Evolutionary conservation across 2,329 filamentous ascomycete genomes (phyloP), one percentile per base, ranked within the genome.

Genomic region (Arthrocladium fulminans): DNA sequence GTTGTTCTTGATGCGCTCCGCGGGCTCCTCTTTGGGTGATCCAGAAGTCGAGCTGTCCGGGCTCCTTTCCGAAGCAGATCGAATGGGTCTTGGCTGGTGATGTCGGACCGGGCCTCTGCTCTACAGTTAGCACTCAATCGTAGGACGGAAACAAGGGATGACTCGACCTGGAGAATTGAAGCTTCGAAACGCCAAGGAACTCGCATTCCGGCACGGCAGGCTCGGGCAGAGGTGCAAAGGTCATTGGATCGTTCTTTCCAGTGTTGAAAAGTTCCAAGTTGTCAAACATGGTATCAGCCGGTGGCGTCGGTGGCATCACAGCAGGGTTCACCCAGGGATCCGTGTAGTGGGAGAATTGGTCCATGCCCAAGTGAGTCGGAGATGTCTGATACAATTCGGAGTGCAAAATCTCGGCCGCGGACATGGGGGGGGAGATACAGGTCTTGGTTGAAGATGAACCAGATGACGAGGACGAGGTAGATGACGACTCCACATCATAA

Each of bases 11-110:
- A 48, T 38, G 40, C 49, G 49, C 47, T 57, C 55, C 17, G 45
- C 37, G 44, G 43, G 25, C 3, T 54, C 50, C 39, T 57, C 56
- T 19, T 52, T 53, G 48, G 51, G 45, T 10, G 25, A 40, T 35
- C 13, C 29, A 15, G 32, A 19, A 47, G 45, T 35, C 25, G 34
- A 48, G 40, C 39, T 57, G 39, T 32, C 47, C 29, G 25, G 30
- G 41, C 38, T 57, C 29, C 56, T 46, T 49, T 57, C 56, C 17
- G 53, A 54, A 8, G 55, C 53, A 24, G 55, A 56, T 41, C 56
- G 50, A 22, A 59, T 54, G 7, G 55, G 56, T 30, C 56, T 49
- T 23, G 52, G 56, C 38, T 52, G 54, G 20, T 44, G 25, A 8
- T 44, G 41, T 32, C 25, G 25, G 34, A 32, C 17, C n/a, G 24